Evolutionary conservation across 768 basidiomycete species (phyloP), one percentile per base, ranked within the genome.

Genomic region (Dendrothele bispora): DNA sequence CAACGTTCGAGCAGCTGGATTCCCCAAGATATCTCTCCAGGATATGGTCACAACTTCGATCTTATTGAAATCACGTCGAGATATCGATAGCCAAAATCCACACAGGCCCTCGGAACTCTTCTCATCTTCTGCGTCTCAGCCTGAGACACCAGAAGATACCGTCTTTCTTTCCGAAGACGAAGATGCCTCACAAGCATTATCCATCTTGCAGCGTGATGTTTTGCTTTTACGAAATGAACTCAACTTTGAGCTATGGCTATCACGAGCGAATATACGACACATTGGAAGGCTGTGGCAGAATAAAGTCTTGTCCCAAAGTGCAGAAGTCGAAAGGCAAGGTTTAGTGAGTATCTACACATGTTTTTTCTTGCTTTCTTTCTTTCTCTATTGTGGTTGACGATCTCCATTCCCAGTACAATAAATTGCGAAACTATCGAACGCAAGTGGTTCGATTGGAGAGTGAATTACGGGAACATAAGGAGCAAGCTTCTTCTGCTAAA

Each of bases 161-260:
- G 34, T 59, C 17, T 55, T 60, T 11, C 29, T 50, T 14, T 42
- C 11, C 24, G 39, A 21, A 40, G 20, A 21, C 26, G 42, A 30
- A 24, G 42, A 34, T 55, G 72, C 82, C n/a, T 71, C 72, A n/a
- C 77, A 82, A 45, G 83, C 82, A 7, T 81, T 93, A 25, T 77
- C 83, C 12, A 74, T 70, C 5, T 69, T 94, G 49, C 91, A 94
- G 62, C 74, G 86, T 36, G 88, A 93, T 58, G 74, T 88, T 2
- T 63, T 91, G 2, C 64, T 91, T 24, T 70, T 93, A 24, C 75
- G 86, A 40, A 90, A 83, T 59, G 90, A 93, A 54, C 79, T 93
- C 34, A 90, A 91, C 60, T 90, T 92, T 51, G 88, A 93, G 67
- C 71, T 85, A 21, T 94, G 90, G 88, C 69, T 88, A 34, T 83